Evolutionary conservation across 139 green algal genomes (phyloP).

Genomic region (Chlamydomonas sphaeroides): DNA sequence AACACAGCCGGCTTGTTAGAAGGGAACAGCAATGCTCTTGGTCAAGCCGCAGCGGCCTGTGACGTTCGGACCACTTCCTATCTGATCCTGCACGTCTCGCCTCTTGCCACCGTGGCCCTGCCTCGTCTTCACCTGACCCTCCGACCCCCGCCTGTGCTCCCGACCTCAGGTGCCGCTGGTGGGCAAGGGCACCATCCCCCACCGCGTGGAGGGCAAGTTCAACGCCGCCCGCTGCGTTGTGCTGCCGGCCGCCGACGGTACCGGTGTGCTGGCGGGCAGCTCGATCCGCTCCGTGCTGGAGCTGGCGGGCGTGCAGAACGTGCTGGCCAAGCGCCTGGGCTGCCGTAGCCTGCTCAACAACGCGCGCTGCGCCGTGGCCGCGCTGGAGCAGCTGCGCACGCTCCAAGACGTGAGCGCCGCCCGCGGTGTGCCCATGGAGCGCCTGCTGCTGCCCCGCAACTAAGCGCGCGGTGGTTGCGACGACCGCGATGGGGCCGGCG

Average conservation of each 20-base stretch:
- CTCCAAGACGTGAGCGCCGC: conserved; percentile 70
- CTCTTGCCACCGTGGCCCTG: too few species aligned
- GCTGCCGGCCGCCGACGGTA: conserved; percentile 90
- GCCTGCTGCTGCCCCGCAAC: conserved; percentile 62
- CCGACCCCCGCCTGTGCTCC: not conserved
- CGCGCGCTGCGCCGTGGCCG: conserved; percentile 83
- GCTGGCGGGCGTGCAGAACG: conserved; percentile 92
- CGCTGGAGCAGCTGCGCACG: conserved; percentile 77
- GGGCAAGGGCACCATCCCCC: conserved; percentile 86
- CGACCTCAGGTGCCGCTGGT: conserved; percentile 53
- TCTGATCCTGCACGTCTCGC: too few species aligned
- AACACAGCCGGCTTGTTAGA: too few species aligned
- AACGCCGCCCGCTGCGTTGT: conserved; percentile 89
- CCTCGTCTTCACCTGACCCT: conserved; percentile 65
- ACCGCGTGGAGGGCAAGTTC: conserved; percentile 83
- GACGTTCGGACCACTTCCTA: too few species aligned
- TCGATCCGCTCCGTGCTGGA: conserved; percentile 91
- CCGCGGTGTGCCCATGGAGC: conserved; percentile 75
- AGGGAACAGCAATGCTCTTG: too few species aligned
- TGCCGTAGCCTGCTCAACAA: conserved; percentile 93
- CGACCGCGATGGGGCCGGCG: too few species aligned
- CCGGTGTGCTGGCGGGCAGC: conserved; percentile 83
- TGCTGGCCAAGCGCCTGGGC: conserved; percentile 94
- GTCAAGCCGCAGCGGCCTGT: too few species aligned
- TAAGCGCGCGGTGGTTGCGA: not conserved